These are phyloP conservation scores for Trichoderma simmonsii DNA, from an alignment of 2,329 filamentous ascomycete species.

Conservation along the genomic window DNA sequence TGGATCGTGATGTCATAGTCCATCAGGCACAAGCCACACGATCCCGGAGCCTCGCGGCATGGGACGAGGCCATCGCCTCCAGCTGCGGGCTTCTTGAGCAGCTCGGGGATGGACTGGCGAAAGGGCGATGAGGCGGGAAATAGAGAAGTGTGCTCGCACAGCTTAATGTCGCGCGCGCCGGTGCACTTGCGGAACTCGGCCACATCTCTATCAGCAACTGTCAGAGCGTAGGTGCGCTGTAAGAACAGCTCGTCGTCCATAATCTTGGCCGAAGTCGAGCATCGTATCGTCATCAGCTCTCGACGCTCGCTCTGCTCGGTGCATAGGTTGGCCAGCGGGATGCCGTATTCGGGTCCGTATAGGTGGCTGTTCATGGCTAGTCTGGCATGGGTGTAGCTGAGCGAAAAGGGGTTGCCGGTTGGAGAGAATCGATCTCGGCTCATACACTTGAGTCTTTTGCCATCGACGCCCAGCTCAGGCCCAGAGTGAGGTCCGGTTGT, in stretches of 20 bases:
- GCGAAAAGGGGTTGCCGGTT: constrained; percentile 22
- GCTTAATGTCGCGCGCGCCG: constrained; percentile 24
- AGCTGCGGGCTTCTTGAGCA: constrained; percentile 15
- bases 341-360: constrained; percentile 23
- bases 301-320: constrained; percentile 19
- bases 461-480: neutral
- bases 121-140: constrained; percentile 22
- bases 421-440: constrained; percentile 23
- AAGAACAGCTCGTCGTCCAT: constrained; percentile 23
- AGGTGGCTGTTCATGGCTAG: constrained; percentile 26
- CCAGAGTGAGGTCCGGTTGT: constrained; percentile 19
- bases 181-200: constrained; percentile 20
- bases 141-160: constrained; percentile 26
- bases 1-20: constrained; percentile 26
- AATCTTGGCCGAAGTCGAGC: constrained; percentile 23
- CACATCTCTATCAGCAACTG: constrained; percentile 12
- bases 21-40: constrained; percentile 26
- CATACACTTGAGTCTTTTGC: constrained; percentile 14
- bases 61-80: constrained; percentile 18
- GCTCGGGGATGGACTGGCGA: constrained; percentile 24
- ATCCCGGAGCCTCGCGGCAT: constrained; percentile 22
- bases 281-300: constrained; percentile 17
- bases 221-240: constrained; percentile 22
- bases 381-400: constrained; percentile 23
- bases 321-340: constrained; percentile 22